These are phyloP conservation scores for Leucogyrophana mollusca DNA, from an alignment of 768 basidiomycete species.

Conservation along the genomic window DNA sequence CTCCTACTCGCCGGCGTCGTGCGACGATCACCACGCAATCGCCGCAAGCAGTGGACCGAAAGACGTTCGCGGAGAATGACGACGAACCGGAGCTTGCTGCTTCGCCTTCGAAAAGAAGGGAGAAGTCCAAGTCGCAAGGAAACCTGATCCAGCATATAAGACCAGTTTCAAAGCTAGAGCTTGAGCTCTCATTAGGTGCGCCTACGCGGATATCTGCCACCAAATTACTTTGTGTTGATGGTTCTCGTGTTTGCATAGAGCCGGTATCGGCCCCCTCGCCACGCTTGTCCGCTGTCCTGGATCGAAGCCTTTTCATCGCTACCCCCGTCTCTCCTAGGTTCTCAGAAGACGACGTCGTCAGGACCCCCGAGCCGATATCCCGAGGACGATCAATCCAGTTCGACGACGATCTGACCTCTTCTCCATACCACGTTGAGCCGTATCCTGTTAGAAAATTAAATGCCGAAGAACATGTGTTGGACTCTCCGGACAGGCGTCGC, in stretches of 20 bases:
- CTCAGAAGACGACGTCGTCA: slow-evolving; percentile 36
- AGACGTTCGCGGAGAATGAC: slow-evolving; percentile 17
- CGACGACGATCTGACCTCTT: slow-evolving; percentile 56
- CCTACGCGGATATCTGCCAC: too few relatives aligned
- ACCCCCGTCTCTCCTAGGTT: slow-evolving; percentile 39
- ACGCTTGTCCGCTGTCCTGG: slow-evolving; percentile 65
- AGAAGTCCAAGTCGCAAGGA: slow-evolving; percentile 66
- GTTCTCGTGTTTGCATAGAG: slow-evolving; percentile 15
- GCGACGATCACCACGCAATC: slow-evolving; percentile 71
- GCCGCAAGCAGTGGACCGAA: slow-evolving; percentile 38
- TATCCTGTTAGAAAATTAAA: slow-evolving; percentile 51
- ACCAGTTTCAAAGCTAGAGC: slow-evolving; percentile 61
- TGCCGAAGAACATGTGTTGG: slow-evolving; percentile 35
- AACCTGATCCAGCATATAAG: slow-evolving; percentile 67
- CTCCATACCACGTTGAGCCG: slow-evolving; percentile 63
- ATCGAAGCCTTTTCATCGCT: slow-evolving; percentile 67
- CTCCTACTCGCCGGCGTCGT: slow-evolving; percentile 39
- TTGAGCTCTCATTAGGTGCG: slow-evolving; percentile 64
- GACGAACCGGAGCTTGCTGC: slow-evolving; percentile 34
- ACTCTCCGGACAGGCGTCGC: slow-evolving; percentile 58
- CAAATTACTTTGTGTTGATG: slow-evolving; percentile 9
- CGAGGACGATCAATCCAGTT: slow-evolving; percentile 17
- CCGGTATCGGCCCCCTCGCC: slow-evolving; percentile 42
- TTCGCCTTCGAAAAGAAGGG: slow-evolving; percentile 62
- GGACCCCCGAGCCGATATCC: slow-evolving; percentile 17